phyloP scores from a whole-genome alignment of 1,139 yeast genomes.

The Blastobotrys aristatus region DNA sequence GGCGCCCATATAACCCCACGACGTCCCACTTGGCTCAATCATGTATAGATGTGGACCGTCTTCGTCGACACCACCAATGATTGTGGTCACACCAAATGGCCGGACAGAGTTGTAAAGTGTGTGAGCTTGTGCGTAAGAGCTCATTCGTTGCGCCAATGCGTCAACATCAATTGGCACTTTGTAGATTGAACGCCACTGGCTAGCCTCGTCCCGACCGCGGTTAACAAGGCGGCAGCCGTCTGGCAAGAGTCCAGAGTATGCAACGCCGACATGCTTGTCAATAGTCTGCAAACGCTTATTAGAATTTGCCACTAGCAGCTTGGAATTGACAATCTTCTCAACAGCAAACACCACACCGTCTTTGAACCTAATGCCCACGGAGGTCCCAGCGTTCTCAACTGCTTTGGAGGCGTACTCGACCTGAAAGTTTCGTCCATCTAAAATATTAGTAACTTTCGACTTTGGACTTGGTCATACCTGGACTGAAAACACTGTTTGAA shows the following conservation, averaged over 20 bases:
- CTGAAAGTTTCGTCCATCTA: constrained; percentile 96
- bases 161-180: constrained; percentile 75
- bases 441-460: constrained; percentile 11
- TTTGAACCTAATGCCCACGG: constrained; percentile 84
- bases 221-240: constrained; percentile 93
- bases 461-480: constrained; percentile 35
- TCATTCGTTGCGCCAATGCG: constrained; percentile 80
- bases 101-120: constrained; percentile 95
- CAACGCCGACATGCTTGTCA: constrained; percentile 88
- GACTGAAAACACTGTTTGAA: constrained; percentile 78
- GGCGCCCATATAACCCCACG: constrained; percentile 97
- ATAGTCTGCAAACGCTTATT: constrained; percentile 88
- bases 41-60: constrained; percentile 79
- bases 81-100: constrained; percentile 91
- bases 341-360: constrained; percentile 97
- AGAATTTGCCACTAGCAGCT: constrained; percentile 80
- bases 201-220: constrained; percentile 90
- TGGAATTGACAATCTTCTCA: constrained; percentile 83
- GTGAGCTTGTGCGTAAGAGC: constrained; percentile 90
- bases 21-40: constrained; percentile 96
- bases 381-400: constrained; percentile 94
- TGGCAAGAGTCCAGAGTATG: constrained; percentile 87
- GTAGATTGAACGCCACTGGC: constrained; percentile 70
- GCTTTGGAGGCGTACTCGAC: constrained; percentile 98
- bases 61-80: constrained; percentile 88